phyloP scores from a whole-genome alignment of 148 eudicot genomes.

The Chenopodium formosanum region DNA sequence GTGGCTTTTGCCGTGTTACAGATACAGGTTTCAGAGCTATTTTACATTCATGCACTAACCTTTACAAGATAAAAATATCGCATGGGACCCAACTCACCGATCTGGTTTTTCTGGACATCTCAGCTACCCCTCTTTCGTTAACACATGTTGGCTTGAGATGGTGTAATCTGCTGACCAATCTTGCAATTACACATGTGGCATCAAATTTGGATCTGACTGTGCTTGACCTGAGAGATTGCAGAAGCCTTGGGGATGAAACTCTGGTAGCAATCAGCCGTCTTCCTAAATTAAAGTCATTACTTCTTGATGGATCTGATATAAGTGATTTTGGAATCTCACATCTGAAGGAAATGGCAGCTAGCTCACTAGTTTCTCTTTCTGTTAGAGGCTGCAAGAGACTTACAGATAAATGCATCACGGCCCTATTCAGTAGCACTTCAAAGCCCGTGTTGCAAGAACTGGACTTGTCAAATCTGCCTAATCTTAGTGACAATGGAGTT shows the following conservation, averaged over 20 bases:
- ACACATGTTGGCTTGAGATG: conserved; percentile 88
- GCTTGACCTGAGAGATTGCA: conserved; percentile 89
- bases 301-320: conserved; percentile 80
- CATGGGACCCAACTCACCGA: conserved; percentile 84
- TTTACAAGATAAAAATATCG: conserved; percentile 68
- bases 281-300: conserved; percentile 56
- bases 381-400: conserved; percentile 93
- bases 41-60: conserved; percentile 69
- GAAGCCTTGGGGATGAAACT: conserved; percentile 86
- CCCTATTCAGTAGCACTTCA: conserved; percentile 53
- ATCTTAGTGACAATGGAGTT: conserved; percentile 73
- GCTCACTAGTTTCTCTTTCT: conserved; percentile 59
- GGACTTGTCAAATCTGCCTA: conserved; percentile 86
- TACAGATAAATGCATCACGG: conserved; percentile 72
- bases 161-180: conserved; percentile 85
- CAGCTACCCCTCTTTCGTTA: conserved; percentile 78
- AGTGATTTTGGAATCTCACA: conserved; percentile 69
- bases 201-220: conserved; percentile 63
- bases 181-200: conserved; percentile 54
- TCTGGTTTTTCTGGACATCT: conserved; percentile 80
- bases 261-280: conserved; percentile 58
- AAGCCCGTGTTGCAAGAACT: conserved; percentile 62
- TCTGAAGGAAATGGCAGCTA: conserved; percentile 46
- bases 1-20: conserved; percentile 91
- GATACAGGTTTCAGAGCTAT: conserved; percentile 86